Conservation (phyloP, 345 rosid genomes). For the Eutrema heterophyllum region DNA sequence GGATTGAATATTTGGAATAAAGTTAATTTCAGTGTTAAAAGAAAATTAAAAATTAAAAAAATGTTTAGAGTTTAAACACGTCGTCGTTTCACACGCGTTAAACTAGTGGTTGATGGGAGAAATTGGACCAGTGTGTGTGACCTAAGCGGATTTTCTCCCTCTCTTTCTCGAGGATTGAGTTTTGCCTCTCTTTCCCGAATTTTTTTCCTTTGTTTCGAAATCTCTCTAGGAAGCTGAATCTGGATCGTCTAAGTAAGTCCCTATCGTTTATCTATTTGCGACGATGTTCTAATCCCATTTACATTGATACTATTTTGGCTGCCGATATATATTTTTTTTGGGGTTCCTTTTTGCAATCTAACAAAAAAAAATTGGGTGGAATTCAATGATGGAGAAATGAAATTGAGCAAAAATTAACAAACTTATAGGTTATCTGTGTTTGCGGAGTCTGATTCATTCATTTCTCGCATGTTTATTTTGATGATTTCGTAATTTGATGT, state of each 20-base stretch:
- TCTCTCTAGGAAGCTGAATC: conserved; percentile 9
- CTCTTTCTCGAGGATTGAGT: background rate
- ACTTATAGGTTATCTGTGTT: background rate
- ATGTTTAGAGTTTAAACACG: conserved; percentile 9
- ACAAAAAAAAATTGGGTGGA: background rate
- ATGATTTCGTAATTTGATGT: background rate
- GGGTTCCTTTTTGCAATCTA: background rate
- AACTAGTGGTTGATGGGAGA: conserved; percentile 10
- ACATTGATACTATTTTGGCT: background rate
- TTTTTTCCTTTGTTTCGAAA: background rate
- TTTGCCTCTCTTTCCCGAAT: background rate
- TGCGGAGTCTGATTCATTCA: background rate
- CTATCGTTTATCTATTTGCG: background rate
- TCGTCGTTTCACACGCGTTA: conserved; percentile 21
- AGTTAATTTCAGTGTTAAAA: no score
- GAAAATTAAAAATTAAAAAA: no score
- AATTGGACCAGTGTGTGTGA: background rate
- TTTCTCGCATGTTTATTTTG: background rate
- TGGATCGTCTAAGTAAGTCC: conserved; percentile 11
- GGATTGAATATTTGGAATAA: no score
- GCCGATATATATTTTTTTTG: no score
- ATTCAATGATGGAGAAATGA: background rate
- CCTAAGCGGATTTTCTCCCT: background rate
- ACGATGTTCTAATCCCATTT: background rate
- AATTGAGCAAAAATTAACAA: background rate